Conservation (phyloP, 805 yeast genomes). For the Wickerhamiella lipophila region DNA sequence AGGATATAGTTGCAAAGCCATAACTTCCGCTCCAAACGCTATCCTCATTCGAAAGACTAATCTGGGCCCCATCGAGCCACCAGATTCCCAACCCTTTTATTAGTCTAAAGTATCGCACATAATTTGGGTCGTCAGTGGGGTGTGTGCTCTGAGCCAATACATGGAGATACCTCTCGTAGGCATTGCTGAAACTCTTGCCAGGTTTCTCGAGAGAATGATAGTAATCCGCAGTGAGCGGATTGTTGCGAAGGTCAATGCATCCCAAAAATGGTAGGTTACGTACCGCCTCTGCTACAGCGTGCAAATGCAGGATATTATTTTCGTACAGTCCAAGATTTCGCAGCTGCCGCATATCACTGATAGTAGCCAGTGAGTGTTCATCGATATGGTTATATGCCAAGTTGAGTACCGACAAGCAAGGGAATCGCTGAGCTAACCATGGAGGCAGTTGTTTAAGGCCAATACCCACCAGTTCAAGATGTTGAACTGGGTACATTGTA, state of each 20-base stretch:
- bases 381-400: neutral
- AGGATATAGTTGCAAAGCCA: neutral
- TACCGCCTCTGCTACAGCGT: neutral
- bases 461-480: neutral
- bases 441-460: neutral
- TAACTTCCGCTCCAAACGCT: neutral
- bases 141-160: neutral
- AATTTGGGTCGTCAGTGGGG: neutral
- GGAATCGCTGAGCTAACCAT: constrained; percentile 1
- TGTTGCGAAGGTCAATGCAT: neutral
- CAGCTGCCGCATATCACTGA: neutral
- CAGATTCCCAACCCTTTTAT: constrained; percentile 4
- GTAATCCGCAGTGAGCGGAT: neutral
- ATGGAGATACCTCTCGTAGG: neutral
- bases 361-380: neutral
- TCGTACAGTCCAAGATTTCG: neutral
- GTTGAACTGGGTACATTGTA: neutral
- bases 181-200: neutral
- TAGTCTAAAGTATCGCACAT: neutral
- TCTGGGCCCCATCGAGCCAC: constrained; percentile 7
- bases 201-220: neutral
- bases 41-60: neutral
- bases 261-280: neutral
- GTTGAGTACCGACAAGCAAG: neutral
- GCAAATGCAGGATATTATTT: neutral